A percentile compares a stretch with the other conserved stretches of the same genome.
Evolutionary conservation across 805 yeast genomes (phyloP).

Genomic region (Candida quercuum): DNA sequence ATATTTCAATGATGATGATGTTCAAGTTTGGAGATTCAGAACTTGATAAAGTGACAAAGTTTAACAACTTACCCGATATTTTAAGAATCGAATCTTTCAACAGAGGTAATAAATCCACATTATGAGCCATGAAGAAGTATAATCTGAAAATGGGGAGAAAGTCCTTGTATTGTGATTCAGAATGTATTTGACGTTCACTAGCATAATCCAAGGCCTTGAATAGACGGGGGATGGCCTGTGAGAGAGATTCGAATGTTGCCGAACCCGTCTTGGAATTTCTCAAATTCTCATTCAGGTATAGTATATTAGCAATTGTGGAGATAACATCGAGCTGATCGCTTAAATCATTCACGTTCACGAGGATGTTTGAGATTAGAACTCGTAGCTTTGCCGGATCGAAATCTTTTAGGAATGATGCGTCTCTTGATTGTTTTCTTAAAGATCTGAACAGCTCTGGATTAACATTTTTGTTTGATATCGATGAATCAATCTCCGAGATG

Average conservation of each 20-base stretch:
- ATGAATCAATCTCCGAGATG: conserved; percentile 2
- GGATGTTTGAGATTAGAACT: conserved; percentile 8
- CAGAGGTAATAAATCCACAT: conserved; percentile 6
- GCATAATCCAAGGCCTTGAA: conserved; percentile 15
- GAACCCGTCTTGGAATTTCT: conserved; percentile 6
- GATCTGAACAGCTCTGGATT: conserved; percentile 7
- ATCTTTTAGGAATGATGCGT: conserved; percentile 8
- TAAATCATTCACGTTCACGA: conserved; percentile 4
- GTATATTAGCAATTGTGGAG: conserved; percentile 18
- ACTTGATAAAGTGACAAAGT: conserved; percentile 20
- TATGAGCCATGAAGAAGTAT: conserved; percentile 18
- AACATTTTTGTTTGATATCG: background rate
- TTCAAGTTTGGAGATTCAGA: conserved; percentile 16
- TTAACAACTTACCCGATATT: conserved; percentile 20
- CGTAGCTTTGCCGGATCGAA: conserved; percentile 9
- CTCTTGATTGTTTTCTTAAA: conserved; percentile 13
- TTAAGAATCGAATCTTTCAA: conserved; percentile 13
- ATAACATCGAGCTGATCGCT: conserved; percentile 16
- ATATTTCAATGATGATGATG: conserved; percentile 22
- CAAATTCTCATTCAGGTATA: conserved; percentile 13
- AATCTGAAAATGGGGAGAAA: conserved; percentile 23
- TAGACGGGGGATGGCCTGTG: conserved; percentile 9
- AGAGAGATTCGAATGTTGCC: background rate
- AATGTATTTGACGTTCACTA: conserved; percentile 21
- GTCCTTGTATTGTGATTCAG: conserved; percentile 19